phyloP scores from a whole-genome alignment of 495 filamentous ascomycete species.

The Podospora bellae-mahoneyi region DNA sequence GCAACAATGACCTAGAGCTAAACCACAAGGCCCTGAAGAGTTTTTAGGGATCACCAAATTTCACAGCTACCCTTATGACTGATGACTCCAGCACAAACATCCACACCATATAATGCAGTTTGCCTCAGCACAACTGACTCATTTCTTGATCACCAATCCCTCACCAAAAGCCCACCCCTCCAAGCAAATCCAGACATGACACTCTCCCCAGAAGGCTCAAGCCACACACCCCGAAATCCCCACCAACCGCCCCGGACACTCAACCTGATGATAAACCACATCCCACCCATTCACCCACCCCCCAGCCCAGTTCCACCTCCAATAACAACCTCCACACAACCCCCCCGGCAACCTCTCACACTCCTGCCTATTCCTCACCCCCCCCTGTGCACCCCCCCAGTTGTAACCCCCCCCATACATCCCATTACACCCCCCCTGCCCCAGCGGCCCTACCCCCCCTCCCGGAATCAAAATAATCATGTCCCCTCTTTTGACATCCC shows the following conservation, averaged over 20 bases:
- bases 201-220: not conserved
- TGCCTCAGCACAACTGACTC: no score
- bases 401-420: not conserved
- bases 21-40: no score
- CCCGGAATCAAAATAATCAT: conserved; percentile 54
- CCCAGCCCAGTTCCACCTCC: conserved; percentile 50
- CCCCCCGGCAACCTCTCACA: conserved; percentile 47
- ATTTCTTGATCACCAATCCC: no score
- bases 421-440: conserved; percentile 37
- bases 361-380: conserved; percentile 40
- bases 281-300: conserved; percentile 29
- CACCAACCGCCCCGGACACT: conserved; percentile 25
- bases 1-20: no score
- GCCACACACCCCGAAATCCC: conserved; percentile 25
- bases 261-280: conserved; percentile 22
- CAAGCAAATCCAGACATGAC: no score
- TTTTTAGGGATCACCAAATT: no score
- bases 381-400: conserved; percentile 51
- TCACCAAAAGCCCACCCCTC: no score
- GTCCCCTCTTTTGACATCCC: conserved; percentile 46
- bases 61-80: no score
- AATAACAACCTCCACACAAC: conserved; percentile 50
- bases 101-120: no score
- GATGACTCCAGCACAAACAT: no score
- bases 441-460: conserved; percentile 49